A percentile compares a stretch with the other conserved stretches of the same genome.
These are phyloP conservation scores for Colletotrichum filicis DNA, from an alignment of 2,329 filamentous ascomycete genomes.

Conservation along the genomic window DNA sequence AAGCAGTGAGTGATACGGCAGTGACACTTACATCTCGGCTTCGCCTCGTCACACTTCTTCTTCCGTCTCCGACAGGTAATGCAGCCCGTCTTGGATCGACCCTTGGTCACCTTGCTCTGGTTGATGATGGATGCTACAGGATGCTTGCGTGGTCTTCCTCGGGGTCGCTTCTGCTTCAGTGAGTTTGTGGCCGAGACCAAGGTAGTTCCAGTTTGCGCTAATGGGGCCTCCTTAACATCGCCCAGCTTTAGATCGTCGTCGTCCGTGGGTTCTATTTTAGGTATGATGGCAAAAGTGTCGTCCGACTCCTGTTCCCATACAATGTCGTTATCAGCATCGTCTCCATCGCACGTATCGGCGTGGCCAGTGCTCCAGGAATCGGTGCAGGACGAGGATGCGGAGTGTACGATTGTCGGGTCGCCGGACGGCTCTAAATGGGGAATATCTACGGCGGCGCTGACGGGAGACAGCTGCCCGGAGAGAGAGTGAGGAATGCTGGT, in stretches of 20 bases:
- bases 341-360: constrained; percentile 45
- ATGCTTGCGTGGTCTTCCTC: constrained; percentile 86
- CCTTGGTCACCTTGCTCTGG: constrained; percentile 80
- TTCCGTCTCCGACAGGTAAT: constrained; percentile 76
- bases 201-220: constrained; percentile 38
- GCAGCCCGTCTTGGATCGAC: constrained; percentile 76
- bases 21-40: constrained; percentile 68
- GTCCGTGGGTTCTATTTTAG: constrained; percentile 68
- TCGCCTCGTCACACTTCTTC: constrained; percentile 79
- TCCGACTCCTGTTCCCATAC: constrained; percentile 60
- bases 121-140: constrained; percentile 69
- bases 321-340: constrained; percentile 53
- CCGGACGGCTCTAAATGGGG: constrained; percentile 49
- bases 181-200: constrained; percentile 34
- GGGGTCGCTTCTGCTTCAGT: constrained; percentile 70
- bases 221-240: constrained; percentile 59
- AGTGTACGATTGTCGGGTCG: constrained; percentile 55
- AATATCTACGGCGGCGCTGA: constrained; percentile 61
- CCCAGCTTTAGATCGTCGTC: constrained; percentile 66
- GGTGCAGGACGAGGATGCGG: constrained; percentile 57
- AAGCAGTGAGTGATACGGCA: neutral
- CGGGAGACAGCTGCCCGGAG: constrained; percentile 63
- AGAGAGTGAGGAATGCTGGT: constrained; percentile 47
- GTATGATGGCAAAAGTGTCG: constrained; percentile 57
- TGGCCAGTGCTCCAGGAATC: constrained; percentile 57